Conservation (phyloP, 768 basidiomycete genomes). For the Mycena venus region DNA sequence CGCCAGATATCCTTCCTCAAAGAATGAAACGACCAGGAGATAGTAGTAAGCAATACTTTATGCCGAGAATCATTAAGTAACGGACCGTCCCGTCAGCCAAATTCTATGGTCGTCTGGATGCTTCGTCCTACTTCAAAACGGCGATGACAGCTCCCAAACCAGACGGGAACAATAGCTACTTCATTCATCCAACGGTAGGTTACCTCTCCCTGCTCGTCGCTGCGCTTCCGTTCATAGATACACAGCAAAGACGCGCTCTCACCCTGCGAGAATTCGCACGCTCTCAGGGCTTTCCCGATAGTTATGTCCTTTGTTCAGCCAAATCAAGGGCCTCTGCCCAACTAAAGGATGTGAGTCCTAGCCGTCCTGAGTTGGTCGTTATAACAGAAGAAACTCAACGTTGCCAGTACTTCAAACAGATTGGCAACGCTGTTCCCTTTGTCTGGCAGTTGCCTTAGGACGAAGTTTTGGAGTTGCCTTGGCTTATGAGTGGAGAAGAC, state of each 20-base stretch:
- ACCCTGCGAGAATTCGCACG: conserved; percentile 63
- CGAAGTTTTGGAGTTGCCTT: conserved; percentile 5
- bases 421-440: conserved; percentile 27
- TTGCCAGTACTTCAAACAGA: conserved; percentile 19
- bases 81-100: neutral
- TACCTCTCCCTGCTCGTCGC: neutral
- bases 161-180: neutral
- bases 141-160: conserved; percentile 7
- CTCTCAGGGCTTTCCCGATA: conserved; percentile 68
- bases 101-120: conserved; percentile 8
- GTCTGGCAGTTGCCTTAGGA: conserved; percentile 17
- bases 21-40: neutral
- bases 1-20: neutral
- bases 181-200: conserved; percentile 16
- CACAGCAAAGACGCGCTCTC: conserved; percentile 64
- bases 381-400: no score
- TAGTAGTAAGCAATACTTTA: neutral
- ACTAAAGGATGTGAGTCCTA: conserved; percentile 12
- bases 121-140: neutral
- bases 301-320: conserved; percentile 57
- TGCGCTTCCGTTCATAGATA: neutral
- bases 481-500: neutral
- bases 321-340: conserved; percentile 36
- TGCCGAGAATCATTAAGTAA: no score
- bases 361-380: no score